Conservation (phyloP, 2,329 filamentous ascomycete species). For the Colletotrichum incanum region DNA sequence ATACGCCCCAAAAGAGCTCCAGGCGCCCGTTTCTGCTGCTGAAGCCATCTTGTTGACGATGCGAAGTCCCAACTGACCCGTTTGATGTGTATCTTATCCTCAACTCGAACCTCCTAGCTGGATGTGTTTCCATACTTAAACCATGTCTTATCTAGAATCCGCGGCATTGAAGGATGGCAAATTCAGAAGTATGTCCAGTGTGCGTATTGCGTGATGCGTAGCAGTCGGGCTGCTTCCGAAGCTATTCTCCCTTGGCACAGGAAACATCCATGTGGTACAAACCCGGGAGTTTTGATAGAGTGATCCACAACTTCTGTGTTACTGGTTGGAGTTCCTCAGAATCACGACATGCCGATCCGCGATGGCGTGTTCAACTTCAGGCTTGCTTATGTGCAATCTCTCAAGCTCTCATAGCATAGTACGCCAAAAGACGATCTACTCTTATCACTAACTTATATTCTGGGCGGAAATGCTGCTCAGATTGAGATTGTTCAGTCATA, state of each 20-base stretch:
- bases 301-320: background rate
- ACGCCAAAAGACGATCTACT: background rate
- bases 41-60: background rate
- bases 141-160: no score
- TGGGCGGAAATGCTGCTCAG: no score
- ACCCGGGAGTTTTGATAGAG: background rate
- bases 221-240: background rate
- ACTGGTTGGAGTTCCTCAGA: conserved; percentile 6
- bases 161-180: background rate
- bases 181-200: background rate
- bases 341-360: conserved; percentile 35
- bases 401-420: no score
- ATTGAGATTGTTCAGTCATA: background rate
- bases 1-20: background rate
- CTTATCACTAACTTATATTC: no score
- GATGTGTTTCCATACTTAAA: background rate
- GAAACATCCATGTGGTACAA: background rate
- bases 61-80: background rate
- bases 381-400: background rate
- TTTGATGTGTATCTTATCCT: background rate
- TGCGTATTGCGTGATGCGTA: background rate
- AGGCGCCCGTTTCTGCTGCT: background rate
- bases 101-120: no score
- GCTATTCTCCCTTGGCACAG: background rate
- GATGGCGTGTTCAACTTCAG: conserved; percentile 9